Percentiles rank a stretch among this genome's conserved stretches.
Evolutionary conservation across 208 protist genomes (phyloP).

Genomic region (Leishmania gerbilli): DNA sequence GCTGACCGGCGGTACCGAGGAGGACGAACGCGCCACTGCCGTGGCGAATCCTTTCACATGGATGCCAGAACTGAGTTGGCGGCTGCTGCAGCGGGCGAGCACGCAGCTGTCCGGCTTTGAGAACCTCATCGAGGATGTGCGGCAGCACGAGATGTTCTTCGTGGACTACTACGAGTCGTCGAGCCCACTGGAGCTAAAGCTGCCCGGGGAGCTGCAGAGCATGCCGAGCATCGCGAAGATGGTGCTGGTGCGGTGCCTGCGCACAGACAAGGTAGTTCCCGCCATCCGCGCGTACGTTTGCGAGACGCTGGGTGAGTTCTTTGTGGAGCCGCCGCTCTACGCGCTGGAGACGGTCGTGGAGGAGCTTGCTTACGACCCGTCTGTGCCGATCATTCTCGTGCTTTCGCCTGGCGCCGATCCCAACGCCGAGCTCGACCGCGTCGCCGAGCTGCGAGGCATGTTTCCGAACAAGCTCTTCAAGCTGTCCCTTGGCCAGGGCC

Average conservation of each 20-base stretch:
- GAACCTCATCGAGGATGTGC: constrained; percentile 41
- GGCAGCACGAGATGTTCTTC: constrained; percentile 65
- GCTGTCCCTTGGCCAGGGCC: constrained; percentile 96
- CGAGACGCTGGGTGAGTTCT: constrained; percentile 71
- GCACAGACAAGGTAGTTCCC: constrained; percentile 95
- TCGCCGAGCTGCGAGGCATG: constrained; percentile 93
- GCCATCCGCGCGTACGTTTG: constrained; percentile 94
- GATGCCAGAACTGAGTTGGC: constrained; percentile 92
- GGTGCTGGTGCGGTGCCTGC: constrained; percentile 93
- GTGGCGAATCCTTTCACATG: constrained; percentile 75
- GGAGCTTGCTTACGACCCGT: constrained; percentile 86
- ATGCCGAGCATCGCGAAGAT: constrained; percentile 89
- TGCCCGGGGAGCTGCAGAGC: constrained; percentile 61
- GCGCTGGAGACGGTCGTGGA: constrained; percentile 91
- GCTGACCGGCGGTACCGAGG: constrained; percentile 88
- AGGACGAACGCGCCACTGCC: constrained; percentile 26
- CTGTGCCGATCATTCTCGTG: constrained; percentile 96
- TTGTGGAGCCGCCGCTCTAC: constrained; percentile 95
- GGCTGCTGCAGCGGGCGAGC: constrained; percentile 69
- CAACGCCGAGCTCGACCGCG: constrained; percentile 92
- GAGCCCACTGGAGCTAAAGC: constrained; percentile 71
- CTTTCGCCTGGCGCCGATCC: constrained; percentile 98
- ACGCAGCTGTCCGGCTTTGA: constrained; percentile 70
- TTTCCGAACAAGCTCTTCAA: constrained; percentile 80
- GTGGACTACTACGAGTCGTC: constrained; percentile 87